These are phyloP conservation scores for Saccharata proteae DNA, from an alignment of 2,329 filamentous ascomycete species.

Conservation along the genomic window DNA sequence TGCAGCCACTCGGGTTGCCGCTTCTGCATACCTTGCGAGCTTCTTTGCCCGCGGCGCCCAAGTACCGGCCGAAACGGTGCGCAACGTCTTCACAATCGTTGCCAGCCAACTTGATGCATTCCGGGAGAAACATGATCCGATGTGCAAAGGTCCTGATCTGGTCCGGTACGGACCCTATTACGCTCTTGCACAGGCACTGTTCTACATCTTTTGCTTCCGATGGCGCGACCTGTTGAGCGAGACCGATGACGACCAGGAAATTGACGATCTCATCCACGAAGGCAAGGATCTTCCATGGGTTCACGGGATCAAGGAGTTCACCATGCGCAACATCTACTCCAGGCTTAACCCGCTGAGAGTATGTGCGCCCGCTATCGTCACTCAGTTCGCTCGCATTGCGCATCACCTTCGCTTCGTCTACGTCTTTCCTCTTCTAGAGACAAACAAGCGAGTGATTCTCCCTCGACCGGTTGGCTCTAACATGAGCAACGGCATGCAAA, in stretches of 20 bases:
- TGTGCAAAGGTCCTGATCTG: conserved; percentile 74
- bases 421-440: conserved; percentile 75
- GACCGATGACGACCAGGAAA: conserved; percentile 37
- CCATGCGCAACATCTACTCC: conserved; percentile 70
- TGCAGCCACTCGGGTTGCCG: conserved; percentile 65
- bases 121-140: conserved; percentile 57
- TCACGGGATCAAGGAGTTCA: conserved; percentile 57
- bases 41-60: conserved; percentile 86
- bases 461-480: conserved; percentile 54
- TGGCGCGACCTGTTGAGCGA: conserved; percentile 69
- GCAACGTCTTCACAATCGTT: conserved; percentile 69
- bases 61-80: conserved; percentile 63
- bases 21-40: conserved; percentile 84
- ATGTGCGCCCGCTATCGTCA: conserved; percentile 79
- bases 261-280: conserved; percentile 47
- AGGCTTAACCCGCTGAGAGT: conserved; percentile 92
- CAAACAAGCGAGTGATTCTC: conserved; percentile 80
- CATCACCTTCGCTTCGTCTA: conserved; percentile 82
- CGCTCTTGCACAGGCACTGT: conserved; percentile 71
- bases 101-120: conserved; percentile 65
- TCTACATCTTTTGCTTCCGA: conserved; percentile 96
- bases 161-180: conserved; percentile 78
- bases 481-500: conserved; percentile 23
- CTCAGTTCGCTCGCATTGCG: conserved; percentile 80
- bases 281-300: conserved; percentile 69